phyloP scores from a whole-genome alignment of 2,329 filamentous ascomycete genomes.

The Tolypocladium amazonense region DNA sequence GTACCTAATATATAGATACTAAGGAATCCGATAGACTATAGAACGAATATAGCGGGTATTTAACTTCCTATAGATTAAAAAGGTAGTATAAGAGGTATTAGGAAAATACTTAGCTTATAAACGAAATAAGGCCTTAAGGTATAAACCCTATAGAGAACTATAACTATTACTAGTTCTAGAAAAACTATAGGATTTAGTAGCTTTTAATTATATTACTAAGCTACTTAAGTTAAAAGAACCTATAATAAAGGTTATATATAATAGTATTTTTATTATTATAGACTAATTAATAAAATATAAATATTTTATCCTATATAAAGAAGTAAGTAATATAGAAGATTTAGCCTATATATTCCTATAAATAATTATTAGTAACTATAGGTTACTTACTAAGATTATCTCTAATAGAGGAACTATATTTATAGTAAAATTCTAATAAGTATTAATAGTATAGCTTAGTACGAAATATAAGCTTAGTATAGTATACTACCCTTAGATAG shows the following conservation, averaged over 20 bases:
- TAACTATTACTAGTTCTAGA: not conserved
- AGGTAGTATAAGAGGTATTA: not conserved
- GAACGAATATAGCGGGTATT: not conserved
- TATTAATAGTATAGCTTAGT: not conserved
- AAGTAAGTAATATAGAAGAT: not conserved
- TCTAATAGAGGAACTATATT: not conserved
- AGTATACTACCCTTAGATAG: not conserved
- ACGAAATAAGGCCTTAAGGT: not conserved
- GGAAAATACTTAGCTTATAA: not conserved
- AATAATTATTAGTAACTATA: not conserved
- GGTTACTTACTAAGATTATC: not conserved
- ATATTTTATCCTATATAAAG: not conserved
- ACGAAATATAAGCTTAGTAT: not conserved
- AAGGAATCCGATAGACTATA: not conserved
- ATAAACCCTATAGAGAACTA: not conserved
- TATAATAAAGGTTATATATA: too few species aligned
- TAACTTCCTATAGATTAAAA: not conserved
- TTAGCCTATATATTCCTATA: not conserved
- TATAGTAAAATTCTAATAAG: not conserved
- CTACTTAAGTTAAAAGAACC: too few species aligned
- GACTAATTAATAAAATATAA: not conserved
- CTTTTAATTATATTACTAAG: too few species aligned
- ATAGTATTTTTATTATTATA: too few species aligned
- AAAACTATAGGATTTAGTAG: too few species aligned
- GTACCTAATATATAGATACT: not conserved